Conservation (phyloP, 78 protist genomes). For the Polysphondylium violaceum region DNA sequence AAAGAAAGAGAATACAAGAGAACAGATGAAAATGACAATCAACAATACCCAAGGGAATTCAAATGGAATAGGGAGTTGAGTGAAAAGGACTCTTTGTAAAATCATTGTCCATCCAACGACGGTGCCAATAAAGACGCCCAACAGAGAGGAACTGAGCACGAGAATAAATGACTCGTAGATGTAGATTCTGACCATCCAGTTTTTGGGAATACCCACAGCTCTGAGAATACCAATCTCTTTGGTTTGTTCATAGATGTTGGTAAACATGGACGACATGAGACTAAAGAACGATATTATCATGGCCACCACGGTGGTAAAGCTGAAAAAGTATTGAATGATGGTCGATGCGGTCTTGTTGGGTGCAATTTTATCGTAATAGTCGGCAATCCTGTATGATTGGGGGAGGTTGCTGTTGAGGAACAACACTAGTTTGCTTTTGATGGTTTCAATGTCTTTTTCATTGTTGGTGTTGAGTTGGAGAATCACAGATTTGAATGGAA, state of each 20-base stretch:
- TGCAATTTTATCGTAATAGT: conserved; percentile 28
- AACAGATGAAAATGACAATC: conserved; percentile 43
- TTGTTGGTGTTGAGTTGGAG: conserved; percentile 13
- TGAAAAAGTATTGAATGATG: conserved; percentile 86
- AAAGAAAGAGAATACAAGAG: conserved; percentile 73
- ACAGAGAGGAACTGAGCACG: conserved; percentile 88
- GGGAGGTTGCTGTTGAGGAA: background rate
- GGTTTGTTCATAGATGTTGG: conserved; percentile 92
- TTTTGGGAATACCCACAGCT: conserved; percentile 85
- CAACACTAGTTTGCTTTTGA: background rate
- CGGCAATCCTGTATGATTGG: background rate
- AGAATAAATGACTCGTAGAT: conserved; percentile 93
- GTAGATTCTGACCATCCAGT: conserved; percentile 89
- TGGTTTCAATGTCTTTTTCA: background rate
- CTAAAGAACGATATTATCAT: conserved; percentile 93
- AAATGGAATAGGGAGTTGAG: conserved; percentile 92
- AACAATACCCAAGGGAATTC: conserved; percentile 86
- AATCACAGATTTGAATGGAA: conserved; percentile 13
- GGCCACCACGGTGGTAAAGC: conserved; percentile 88
- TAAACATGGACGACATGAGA: conserved; percentile 85
- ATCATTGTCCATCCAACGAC: conserved; percentile 86
- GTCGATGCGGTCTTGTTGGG: conserved; percentile 50
- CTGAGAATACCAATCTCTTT: conserved; percentile 96
- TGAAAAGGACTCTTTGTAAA: conserved; percentile 86
- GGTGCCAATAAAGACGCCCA: conserved; percentile 90